Conservation (phyloP, 2,329 filamentous ascomycete species). For the Alternaria alternata region DNA sequence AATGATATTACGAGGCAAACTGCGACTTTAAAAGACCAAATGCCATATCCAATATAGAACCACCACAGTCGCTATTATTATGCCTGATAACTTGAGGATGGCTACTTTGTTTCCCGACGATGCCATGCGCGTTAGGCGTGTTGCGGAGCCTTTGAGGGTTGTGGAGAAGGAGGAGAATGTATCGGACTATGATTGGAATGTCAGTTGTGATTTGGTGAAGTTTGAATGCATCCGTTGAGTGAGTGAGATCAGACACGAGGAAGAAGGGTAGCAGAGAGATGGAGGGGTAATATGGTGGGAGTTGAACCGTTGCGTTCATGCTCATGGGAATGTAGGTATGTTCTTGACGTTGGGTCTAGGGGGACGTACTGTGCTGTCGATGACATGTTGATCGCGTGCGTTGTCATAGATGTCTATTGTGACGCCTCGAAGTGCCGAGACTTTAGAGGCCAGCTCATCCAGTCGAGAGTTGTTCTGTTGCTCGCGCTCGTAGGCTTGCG, state of each 20-base stretch:
- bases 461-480: conserved; percentile 95
- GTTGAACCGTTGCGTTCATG: too few species aligned
- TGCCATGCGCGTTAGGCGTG: conserved; percentile 87
- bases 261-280: background rate
- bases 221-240: background rate
- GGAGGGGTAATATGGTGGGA: background rate
- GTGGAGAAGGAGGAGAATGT: conserved; percentile 89
- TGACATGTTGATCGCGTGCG: conserved; percentile 84
- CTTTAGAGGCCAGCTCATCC: conserved; percentile 88
- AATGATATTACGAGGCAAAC: background rate
- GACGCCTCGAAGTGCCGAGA: conserved; percentile 88
- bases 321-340: too few species aligned
- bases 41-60: conserved; percentile 75
- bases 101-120: conserved; percentile 89
- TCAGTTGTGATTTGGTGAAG: background rate
- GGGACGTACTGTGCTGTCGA: conserved; percentile 81
- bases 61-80: conserved; percentile 76
- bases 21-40: conserved; percentile 22
- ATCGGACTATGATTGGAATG: conserved; percentile 71
- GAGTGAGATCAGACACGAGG: too few species aligned
- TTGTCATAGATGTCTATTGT: conserved; percentile 99
- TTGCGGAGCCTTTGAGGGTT: conserved; percentile 83
- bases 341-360: too few species aligned
- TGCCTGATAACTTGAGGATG: conserved; percentile 86
- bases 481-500: conserved; percentile 67